Evolutionary conservation across 805 yeast genomes (phyloP).

Genomic region (Saturnispora dispora): DNA sequence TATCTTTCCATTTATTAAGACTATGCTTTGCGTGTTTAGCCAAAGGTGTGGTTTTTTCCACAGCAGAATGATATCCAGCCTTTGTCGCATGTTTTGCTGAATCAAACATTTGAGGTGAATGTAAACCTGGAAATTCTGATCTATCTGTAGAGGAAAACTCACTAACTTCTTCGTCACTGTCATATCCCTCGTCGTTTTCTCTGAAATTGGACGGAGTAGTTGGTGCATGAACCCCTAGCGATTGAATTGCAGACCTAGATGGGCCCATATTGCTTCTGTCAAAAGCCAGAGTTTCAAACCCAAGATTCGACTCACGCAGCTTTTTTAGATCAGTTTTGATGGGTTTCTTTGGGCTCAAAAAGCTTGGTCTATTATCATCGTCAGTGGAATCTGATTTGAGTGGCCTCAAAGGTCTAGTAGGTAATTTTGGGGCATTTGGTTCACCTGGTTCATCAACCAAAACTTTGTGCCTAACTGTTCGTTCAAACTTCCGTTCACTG

Average conservation of each 20-base stretch:
- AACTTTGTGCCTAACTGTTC: neutral
- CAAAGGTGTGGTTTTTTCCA: slow-evolving; percentile 11
- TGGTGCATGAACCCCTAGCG: too few relatives aligned
- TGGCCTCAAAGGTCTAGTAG: neutral
- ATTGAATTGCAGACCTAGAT: too few relatives aligned
- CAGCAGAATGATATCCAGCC: slow-evolving; percentile 9
- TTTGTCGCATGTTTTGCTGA: slow-evolving; percentile 10
- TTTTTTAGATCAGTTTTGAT: neutral
- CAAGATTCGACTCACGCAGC: neutral
- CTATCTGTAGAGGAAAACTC: neutral
- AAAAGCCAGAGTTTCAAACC: slow-evolving; percentile 5
- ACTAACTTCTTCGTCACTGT: slow-evolving; percentile 4
- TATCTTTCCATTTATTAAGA: slow-evolving; percentile 11
- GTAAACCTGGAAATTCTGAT: neutral
- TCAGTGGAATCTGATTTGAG: neutral
- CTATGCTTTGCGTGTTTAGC: slow-evolving; percentile 11
- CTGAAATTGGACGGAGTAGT: too few relatives aligned
- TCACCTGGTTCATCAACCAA: neutral
- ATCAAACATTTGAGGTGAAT: slow-evolving; percentile 8
- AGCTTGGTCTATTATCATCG: slow-evolving; percentile 4
- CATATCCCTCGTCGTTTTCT: neutral
- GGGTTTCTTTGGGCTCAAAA: slow-evolving; percentile 8
- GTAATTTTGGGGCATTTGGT: neutral
- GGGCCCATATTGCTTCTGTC: neutral
- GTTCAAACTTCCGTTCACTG: neutral